Conservation (phyloP, 768 basidiomycete genomes). For the Mycena galopus region DNA sequence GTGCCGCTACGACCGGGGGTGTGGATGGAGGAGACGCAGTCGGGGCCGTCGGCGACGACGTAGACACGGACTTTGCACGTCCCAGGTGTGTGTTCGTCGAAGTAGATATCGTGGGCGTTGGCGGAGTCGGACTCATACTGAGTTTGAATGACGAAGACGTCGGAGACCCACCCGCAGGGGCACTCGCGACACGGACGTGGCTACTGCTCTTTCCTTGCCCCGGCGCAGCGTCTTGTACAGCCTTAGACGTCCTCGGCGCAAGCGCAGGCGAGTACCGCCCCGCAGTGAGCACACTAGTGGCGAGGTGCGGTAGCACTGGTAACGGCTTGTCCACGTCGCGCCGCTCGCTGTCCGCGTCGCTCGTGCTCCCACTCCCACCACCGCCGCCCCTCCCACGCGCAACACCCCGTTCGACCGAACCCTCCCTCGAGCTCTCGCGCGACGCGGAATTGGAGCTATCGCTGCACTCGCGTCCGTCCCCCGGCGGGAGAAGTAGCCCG, state of each 20-base stretch:
- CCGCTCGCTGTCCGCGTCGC: neutral
- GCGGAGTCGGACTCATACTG: neutral
- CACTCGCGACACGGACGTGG: slow-evolving; percentile 7
- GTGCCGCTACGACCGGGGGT: neutral
- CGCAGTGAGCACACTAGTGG: slow-evolving; percentile 28
- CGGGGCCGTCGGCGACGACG: neutral
- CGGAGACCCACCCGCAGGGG: neutral
- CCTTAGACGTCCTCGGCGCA: neutral
- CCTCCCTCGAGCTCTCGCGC: slow-evolving; percentile 12
- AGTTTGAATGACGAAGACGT: no score
- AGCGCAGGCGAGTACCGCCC: slow-evolving; percentile 34
- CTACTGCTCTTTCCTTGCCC: neutral
- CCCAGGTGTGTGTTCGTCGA: neutral
- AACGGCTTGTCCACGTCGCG: slow-evolving; percentile 15
- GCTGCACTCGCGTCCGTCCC: slow-evolving; percentile 21
- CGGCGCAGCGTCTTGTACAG: neutral
- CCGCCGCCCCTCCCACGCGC: neutral
- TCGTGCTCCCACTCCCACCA: neutral
- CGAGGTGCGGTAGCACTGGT: slow-evolving; percentile 30
- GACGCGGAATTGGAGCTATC: neutral
- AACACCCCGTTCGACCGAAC: neutral
- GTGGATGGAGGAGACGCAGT: neutral
- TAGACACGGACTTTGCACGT: slow-evolving; percentile 3
- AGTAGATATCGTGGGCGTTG: neutral
- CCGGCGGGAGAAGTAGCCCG: slow-evolving; percentile 30